Evolutionary conservation across 208 protist species (phyloP).

Genomic region (Trypanosomatidae sp.): DNA sequence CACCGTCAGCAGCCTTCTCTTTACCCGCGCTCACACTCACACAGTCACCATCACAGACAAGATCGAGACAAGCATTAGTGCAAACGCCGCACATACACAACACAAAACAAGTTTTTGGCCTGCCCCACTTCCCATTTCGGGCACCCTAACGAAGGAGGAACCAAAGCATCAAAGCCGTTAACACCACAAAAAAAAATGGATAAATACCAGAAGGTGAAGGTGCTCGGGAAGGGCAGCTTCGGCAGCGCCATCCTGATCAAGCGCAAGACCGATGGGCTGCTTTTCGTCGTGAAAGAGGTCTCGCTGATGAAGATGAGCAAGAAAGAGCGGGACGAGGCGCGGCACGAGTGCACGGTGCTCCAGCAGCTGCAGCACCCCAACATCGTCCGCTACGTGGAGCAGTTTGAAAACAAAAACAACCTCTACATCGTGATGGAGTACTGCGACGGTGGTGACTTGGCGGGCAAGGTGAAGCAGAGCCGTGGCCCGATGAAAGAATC

Average conservation of each 20-base stretch:
- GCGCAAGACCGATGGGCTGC: slow-evolving; percentile 71
- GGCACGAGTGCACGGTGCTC: slow-evolving; percentile 83
- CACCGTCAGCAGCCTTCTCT: too few relatives aligned
- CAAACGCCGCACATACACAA: too few relatives aligned
- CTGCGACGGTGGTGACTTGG: slow-evolving; percentile 88
- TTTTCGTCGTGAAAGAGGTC: slow-evolving; percentile 93
- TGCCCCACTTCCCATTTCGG: background rate
- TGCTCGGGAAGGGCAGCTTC: slow-evolving; percentile 93
- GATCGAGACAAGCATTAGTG: too few relatives aligned
- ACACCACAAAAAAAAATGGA: slow-evolving; percentile 69
- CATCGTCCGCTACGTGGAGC: slow-evolving; percentile 92
- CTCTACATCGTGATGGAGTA: slow-evolving; percentile 95
- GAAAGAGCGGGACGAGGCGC: slow-evolving; percentile 88
- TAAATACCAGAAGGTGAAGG: slow-evolving; percentile 87
- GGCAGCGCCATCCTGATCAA: slow-evolving; percentile 93
- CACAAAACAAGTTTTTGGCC: too few relatives aligned
- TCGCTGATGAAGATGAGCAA: slow-evolving; percentile 77
- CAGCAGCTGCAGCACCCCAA: slow-evolving; percentile 90
- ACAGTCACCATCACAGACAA: too few relatives aligned
- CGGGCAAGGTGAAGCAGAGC: slow-evolving; percentile 63
- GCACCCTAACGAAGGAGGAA: background rate
- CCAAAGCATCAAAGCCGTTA: too few relatives aligned
- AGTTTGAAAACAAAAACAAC: slow-evolving; percentile 88
- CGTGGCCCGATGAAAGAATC: slow-evolving; percentile 80
- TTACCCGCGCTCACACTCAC: too few relatives aligned